These are phyloP conservation scores for Pseudonectria foliicola DNA, from an alignment of 2,329 filamentous ascomycete species.

Conservation along the genomic window DNA sequence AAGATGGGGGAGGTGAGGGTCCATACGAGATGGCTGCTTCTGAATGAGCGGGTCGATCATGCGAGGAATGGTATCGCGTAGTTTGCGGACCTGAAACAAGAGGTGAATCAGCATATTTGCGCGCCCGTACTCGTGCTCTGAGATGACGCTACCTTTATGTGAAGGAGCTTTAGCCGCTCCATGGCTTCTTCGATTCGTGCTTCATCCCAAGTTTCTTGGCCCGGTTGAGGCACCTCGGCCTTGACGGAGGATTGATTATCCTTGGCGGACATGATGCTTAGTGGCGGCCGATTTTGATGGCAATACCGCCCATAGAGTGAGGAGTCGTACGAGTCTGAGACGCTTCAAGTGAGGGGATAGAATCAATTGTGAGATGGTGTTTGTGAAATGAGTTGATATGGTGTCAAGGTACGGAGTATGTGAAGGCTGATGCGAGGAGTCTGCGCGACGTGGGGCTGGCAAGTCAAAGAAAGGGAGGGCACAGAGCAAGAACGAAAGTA, in stretches of 20 bases:
- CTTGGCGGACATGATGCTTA: conserved; percentile 10
- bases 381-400: too few species aligned
- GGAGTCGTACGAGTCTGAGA: too few species aligned
- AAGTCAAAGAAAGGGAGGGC: too few species aligned
- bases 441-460: too few species aligned
- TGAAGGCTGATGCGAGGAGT: too few species aligned
- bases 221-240: conserved; percentile 14
- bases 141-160: conserved; percentile 39
- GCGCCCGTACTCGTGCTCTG: conserved; percentile 6
- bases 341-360: too few species aligned
- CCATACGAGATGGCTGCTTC: conserved; percentile 45
- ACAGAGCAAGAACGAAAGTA: too few species aligned
- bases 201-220: conserved; percentile 37
- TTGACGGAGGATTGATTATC: conserved; percentile 13
- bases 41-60: conserved; percentile 42
- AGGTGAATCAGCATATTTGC: conserved; percentile 12
- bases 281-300: too few species aligned
- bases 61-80: conserved; percentile 31
- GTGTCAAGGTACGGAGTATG: too few species aligned
- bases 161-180: conserved; percentile 45
- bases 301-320: too few species aligned
- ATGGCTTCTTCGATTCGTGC: conserved; percentile 42
- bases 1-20: conserved; percentile 12
- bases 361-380: too few species aligned
- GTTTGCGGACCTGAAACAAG: conserved; percentile 23